phyloP scores from a whole-genome alignment of 2,329 filamentous ascomycete species.

The Pseudogymnoascus sp. region DNA sequence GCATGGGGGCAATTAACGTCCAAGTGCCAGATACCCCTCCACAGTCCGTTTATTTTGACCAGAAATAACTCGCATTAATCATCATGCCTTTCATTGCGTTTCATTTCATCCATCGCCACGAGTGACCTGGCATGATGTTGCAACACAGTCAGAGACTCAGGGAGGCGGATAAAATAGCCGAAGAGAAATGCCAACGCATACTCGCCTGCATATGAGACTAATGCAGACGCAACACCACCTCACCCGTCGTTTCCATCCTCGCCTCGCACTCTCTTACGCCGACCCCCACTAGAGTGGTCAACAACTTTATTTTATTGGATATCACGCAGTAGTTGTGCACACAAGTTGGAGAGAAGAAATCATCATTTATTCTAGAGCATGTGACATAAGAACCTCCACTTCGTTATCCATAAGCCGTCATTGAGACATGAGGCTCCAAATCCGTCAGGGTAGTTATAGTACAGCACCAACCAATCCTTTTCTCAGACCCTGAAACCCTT shows the following conservation, averaged over 20 bases:
- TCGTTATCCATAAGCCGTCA: background rate
- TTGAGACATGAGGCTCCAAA: slow-evolving; percentile 8
- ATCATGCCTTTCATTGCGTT: background rate
- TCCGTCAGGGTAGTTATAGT: slow-evolving; percentile 1
- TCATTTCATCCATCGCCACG: background rate
- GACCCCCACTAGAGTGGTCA: background rate
- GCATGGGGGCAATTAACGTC: background rate
- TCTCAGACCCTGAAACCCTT: background rate
- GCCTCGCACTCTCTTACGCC: slow-evolving; percentile 1
- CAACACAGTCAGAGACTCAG: slow-evolving; percentile 2
- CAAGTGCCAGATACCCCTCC: background rate
- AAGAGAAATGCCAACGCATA: slow-evolving; percentile 7
- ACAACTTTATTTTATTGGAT: background rate
- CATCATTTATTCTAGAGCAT: slow-evolving; percentile 6
- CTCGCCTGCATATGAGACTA: slow-evolving; percentile 9
- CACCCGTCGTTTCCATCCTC: slow-evolving; percentile 7
- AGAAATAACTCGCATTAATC: background rate
- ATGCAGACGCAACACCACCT: slow-evolving; percentile 9
- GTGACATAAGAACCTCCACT: background rate
- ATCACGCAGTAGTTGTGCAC: background rate
- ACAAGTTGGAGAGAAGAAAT: background rate
- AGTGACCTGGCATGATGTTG: slow-evolving; percentile 1
- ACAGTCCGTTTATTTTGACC: background rate
- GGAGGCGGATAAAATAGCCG: slow-evolving; percentile 6
- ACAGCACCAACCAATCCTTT: background rate